Evolutionary conservation across 2,329 filamentous ascomycete genomes (phyloP).

Genomic region (Microsporum audouinii): DNA sequence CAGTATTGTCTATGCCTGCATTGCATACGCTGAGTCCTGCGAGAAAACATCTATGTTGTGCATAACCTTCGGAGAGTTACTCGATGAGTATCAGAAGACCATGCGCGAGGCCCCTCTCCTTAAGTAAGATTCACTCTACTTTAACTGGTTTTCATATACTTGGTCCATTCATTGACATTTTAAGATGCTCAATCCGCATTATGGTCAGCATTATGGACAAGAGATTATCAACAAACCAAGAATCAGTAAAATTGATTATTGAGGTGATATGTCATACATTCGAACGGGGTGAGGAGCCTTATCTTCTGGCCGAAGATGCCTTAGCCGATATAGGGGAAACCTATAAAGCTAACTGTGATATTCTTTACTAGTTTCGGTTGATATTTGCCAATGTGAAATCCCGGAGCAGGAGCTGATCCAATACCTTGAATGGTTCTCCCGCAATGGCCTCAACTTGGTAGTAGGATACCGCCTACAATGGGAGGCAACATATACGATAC

Average conservation of each 20-base stretch:
- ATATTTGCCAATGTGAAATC: conserved; percentile 39
- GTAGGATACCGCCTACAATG: conserved; percentile 52
- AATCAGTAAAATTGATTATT: conserved; percentile 17
- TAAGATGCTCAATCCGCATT: neutral
- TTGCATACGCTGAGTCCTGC: conserved; percentile 59
- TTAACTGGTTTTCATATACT: neutral
- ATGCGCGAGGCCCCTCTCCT: neutral
- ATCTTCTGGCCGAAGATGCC: conserved; percentile 14
- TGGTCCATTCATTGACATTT: neutral
- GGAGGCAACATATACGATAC: conserved; percentile 42
- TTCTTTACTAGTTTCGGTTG: conserved; percentile 20
- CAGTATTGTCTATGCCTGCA: conserved; percentile 64
- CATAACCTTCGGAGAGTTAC: conserved; percentile 26
- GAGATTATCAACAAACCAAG: neutral
- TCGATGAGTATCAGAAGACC: neutral
- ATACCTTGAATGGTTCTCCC: conserved; percentile 76
- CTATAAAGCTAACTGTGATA: neutral
- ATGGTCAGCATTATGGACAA: neutral
- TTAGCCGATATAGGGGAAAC: neutral
- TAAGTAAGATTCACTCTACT: neutral
- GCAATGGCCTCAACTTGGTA: conserved; percentile 68
- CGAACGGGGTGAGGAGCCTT: conserved; percentile 34
- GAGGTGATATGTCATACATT: conserved; percentile 46
- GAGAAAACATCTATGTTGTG: conserved; percentile 52
- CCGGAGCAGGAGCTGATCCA: conserved; percentile 20